Evolutionary conservation across 2,329 filamentous ascomycete genomes (phyloP).

Genomic region (Trichoderma atrobrunneum): DNA sequence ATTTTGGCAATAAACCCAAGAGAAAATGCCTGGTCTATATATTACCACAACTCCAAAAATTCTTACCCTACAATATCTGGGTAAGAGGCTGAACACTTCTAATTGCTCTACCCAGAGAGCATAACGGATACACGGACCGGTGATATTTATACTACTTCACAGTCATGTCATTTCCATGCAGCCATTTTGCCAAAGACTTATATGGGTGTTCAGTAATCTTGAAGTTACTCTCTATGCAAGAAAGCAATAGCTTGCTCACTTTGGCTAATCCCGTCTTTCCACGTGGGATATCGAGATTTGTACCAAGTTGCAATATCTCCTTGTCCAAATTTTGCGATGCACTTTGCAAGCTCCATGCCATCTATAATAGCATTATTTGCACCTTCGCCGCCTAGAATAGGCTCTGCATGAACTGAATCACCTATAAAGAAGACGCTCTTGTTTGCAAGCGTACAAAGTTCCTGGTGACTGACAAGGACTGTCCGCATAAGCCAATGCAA

Average conservation of each 20-base stretch:
- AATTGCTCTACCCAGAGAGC: too few species aligned
- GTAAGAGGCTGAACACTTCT: too few species aligned
- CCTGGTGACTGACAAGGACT: background rate
- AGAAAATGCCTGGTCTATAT: too few species aligned
- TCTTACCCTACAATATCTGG: too few species aligned
- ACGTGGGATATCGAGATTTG: slow-evolving; percentile 12
- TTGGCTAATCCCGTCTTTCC: background rate
- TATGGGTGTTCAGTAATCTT: too few species aligned
- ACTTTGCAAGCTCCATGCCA: slow-evolving; percentile 13
- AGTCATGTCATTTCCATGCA: too few species aligned
- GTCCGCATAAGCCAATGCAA: background rate
- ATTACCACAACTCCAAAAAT: too few species aligned
- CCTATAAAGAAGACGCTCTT: slow-evolving; percentile 13
- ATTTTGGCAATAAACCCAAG: too few species aligned
- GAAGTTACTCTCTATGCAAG: background rate
- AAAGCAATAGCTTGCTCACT: background rate
- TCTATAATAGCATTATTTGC: slow-evolving; percentile 17
- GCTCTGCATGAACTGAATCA: slow-evolving; percentile 9
- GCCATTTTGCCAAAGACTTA: too few species aligned
- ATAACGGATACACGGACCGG: too few species aligned
- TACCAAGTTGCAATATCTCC: slow-evolving; percentile 5
- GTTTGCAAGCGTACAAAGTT: background rate
- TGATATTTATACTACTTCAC: too few species aligned
- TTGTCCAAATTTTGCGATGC: slow-evolving; percentile 5
- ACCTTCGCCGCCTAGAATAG: slow-evolving; percentile 12